These are phyloP conservation scores for Neonectria faginata DNA, from an alignment of 2,329 filamentous ascomycete genomes.

Conservation along the genomic window DNA sequence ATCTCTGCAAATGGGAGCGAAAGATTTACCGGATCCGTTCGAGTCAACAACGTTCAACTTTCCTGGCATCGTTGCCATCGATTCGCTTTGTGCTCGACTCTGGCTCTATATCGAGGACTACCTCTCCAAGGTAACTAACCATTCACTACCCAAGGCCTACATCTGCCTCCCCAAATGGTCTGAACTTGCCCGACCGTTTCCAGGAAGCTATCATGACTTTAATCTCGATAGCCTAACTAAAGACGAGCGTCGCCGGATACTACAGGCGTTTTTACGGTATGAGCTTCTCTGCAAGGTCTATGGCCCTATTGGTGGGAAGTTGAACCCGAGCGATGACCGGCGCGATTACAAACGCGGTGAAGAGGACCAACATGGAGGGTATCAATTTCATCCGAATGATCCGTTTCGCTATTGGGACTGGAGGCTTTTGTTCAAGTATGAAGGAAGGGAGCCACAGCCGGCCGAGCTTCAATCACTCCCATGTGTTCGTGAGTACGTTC, in stretches of 20 bases:
- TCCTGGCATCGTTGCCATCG: not conserved
- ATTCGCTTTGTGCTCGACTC: not conserved
- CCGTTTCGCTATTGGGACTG: slow-evolving; percentile 16
- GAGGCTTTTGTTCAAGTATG: slow-evolving; percentile 9
- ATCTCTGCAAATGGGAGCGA: not conserved
- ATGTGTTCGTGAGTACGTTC: slow-evolving; percentile 13
- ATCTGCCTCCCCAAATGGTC: not conserved
- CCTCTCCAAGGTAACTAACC: not conserved
- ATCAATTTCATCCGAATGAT: not conserved
- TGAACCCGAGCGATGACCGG: not conserved
- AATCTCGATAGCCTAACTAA: not conserved
- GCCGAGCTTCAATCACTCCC: slow-evolving; percentile 8
- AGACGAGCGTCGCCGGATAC: not conserved
- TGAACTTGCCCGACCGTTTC: not conserved
- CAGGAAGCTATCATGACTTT: not conserved
- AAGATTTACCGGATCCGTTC: not conserved
- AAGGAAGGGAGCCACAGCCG: not conserved
- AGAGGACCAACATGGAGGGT: not conserved
- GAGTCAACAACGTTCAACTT: not conserved
- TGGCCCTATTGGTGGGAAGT: slow-evolving; percentile 1
- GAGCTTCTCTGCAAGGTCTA: slow-evolving; percentile 24
- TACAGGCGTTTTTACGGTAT: slow-evolving; percentile 16
- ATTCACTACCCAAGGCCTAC: not conserved
- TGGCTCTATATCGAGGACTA: not conserved
- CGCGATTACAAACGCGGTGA: not conserved